Evolutionary conservation across 805 yeast genomes (phyloP).

Genomic region (Candida loeiensis): DNA sequence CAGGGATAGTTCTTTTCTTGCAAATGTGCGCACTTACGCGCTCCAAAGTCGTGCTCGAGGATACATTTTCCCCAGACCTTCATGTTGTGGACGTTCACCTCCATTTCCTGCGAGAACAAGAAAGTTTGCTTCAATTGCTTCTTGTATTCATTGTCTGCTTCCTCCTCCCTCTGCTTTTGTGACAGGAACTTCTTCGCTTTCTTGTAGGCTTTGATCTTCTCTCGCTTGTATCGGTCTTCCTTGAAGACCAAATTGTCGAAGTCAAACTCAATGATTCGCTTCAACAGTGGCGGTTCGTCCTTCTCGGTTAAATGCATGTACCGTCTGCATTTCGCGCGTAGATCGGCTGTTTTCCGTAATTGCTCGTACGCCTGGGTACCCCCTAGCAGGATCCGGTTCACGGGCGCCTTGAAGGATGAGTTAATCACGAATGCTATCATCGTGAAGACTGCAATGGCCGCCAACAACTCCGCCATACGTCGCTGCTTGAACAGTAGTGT

Average conservation of each 20-base stretch:
- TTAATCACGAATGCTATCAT: neutral
- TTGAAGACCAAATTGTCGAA: conserved; percentile 23
- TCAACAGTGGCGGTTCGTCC: neutral
- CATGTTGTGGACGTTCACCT: conserved; percentile 9
- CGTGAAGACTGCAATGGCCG: neutral
- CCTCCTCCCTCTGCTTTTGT: neutral
- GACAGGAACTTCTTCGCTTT: conserved; percentile 6
- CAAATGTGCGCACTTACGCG: conserved; percentile 11
- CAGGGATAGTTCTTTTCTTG: conserved; percentile 27
- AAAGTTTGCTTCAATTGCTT: neutral
- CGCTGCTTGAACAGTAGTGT: neutral
- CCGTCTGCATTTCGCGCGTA: conserved; percentile 4
- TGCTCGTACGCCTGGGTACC: conserved; percentile 2
- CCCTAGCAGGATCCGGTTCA: neutral
- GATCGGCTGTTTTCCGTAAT: conserved; percentile 2
- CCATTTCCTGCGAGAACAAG: conserved; percentile 1
- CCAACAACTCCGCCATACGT: neutral
- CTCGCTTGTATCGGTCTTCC: conserved; percentile 25
- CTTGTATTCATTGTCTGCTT: conserved; percentile 1
- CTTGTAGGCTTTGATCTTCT: conserved; percentile 15
- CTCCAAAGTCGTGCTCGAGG: conserved; percentile 6
- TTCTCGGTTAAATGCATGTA: conserved; percentile 4
- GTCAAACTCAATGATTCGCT: conserved; percentile 4
- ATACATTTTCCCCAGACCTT: conserved; percentile 28
- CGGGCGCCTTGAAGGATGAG: neutral